Conservation (phyloP, 116 monocot genomes). For the Phalaenopsis hybrid region DNA sequence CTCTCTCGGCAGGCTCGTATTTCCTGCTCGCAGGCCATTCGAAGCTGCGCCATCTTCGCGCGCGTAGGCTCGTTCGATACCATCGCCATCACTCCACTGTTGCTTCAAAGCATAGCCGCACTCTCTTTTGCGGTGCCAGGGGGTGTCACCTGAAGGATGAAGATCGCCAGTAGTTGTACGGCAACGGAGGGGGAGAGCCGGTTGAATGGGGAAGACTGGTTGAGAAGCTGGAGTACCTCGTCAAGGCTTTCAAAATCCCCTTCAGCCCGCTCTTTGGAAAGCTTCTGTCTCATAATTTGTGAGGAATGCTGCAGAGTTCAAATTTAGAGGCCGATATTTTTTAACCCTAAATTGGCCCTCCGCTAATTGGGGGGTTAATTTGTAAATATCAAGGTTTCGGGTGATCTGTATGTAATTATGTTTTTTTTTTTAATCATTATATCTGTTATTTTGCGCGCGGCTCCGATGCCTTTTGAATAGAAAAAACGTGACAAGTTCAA, state of each 20-base stretch:
- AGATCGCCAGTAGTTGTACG: neutral
- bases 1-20: slow-evolving; percentile 20
- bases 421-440: no score
- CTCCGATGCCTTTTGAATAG: no score
- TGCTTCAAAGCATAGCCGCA: neutral
- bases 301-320: neutral
- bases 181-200: neutral
- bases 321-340: neutral
- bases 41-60: slow-evolving; percentile 21
- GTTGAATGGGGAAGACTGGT: neutral
- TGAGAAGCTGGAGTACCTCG: neutral
- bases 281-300: neutral
- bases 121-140: neutral
- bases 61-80: slow-evolving; percentile 13
- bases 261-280: neutral
- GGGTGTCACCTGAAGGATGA: no score
- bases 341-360: no score
- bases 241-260: neutral
- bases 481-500: no score
- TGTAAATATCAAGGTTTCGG: no score
- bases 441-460: no score
- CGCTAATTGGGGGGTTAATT: no score
- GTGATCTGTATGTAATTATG: no score
- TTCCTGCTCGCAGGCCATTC: slow-evolving; percentile 18
- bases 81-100: slow-evolving; percentile 5